Evolutionary conservation across 805 yeast genomes (phyloP), one percentile per base, ranked within the genome.

Genomic region (Candida silvatica): DNA sequence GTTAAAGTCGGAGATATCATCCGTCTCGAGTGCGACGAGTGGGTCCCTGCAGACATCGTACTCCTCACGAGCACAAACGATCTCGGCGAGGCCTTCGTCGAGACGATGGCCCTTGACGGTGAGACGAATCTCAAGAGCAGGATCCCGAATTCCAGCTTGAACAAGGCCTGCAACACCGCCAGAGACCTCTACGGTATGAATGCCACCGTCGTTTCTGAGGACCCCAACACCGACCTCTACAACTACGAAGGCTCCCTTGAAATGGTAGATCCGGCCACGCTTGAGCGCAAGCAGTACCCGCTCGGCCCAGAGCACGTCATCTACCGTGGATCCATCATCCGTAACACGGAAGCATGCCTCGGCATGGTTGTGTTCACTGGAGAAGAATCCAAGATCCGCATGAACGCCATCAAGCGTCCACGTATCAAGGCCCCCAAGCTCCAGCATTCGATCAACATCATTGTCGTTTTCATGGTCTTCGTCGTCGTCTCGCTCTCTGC

Each of bases 101-200:
- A 92, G 56, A 92, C 99, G 1, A 87, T 90, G 90, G 98, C 95
- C 1, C 66, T 92, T 32, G 98, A 92, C 58, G 99, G 99, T 34
- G 98, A 92, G 57, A 92, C 97, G 0, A 90, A 87, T 52, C 64
- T 92, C 41, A 92, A 92, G 55, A 68, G 83, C 6, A 77, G 74
- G 46, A 60, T 62, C 15, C 83, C 95, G 0, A 81, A 79, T 41
- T 64, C 69, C 2, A 83, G 77, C 40, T 45, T 90, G 2, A 67
- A 77, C 27, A 69, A 70, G 12, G 42, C 57, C 8, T 64, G 79
- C 29, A 61, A 67, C 17, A 61, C 67, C 3, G 80, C 75, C 0
- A 54, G 66, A 2, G 71, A 71, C 0, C 52, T 84, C 34, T 67
- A 66, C 20, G 61, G 62, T 27, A 52, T 77, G 15, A 60, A 65